phyloP scores from a whole-genome alignment of 176 grass and related monocot species.

The Cymbopogon citratus region DNA sequence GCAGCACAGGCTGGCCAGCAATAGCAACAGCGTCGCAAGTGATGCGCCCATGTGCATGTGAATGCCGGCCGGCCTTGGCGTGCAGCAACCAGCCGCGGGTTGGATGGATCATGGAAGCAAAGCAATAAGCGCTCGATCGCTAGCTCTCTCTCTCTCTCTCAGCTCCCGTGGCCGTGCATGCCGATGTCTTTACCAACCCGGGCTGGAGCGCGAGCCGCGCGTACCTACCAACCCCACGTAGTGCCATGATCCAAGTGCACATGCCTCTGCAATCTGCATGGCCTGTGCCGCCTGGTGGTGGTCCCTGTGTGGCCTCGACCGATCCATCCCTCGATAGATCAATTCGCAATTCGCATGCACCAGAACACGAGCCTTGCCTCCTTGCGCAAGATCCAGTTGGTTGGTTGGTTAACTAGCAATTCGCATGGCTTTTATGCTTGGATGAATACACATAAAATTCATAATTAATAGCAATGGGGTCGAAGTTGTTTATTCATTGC shows the following conservation, averaged over 20 bases:
- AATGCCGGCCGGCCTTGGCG: background rate
- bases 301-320: background rate
- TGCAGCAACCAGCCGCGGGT: background rate
- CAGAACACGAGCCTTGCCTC: conserved; percentile 12
- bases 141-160: too few species aligned
- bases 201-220: background rate
- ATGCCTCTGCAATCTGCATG: conserved; percentile 12
- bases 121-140: background rate
- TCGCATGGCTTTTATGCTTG: background rate
- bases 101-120: background rate
- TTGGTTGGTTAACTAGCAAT: background rate
- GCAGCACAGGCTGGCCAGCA: background rate
- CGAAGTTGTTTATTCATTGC: background rate
- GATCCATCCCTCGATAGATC: background rate
- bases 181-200: conserved; percentile 18
- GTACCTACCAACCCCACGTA: conserved; percentile 17
- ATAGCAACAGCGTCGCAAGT: conserved; percentile 14
- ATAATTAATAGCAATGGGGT: background rate
- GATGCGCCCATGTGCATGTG: conserved; percentile 23
- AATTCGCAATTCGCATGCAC: too few species aligned
- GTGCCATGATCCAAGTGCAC: conserved; percentile 46
- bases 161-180: conserved; percentile 25
- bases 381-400: background rate
- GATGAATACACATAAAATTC: background rate
- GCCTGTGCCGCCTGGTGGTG: background rate